Evolutionary conservation across 1,139 yeast species (phyloP).

Genomic region (Blastobotrys proliferans): DNA sequence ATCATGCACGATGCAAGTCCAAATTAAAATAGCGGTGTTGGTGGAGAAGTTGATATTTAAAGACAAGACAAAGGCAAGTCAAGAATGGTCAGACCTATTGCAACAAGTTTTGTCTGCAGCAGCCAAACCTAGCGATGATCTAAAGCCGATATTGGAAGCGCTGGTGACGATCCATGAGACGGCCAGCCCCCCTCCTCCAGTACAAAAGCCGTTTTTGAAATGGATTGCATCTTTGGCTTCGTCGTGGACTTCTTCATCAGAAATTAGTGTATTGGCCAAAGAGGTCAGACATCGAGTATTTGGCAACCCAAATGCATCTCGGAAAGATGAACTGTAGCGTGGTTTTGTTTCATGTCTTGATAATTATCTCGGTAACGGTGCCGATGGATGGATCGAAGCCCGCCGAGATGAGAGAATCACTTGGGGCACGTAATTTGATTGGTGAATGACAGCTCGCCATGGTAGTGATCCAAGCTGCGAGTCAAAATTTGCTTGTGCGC

Average conservation of each 20-base stretch:
- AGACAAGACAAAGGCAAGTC: neutral
- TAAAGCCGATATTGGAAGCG: conserved; percentile 23
- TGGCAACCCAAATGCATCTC: conserved; percentile 71
- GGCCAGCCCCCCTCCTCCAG: conserved; percentile 20
- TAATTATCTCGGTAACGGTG: too few species aligned
- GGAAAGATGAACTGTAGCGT: conserved; percentile 48
- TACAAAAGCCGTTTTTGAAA: conserved; percentile 39
- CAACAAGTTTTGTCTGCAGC: conserved; percentile 3
- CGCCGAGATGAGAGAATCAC: neutral
- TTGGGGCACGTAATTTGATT: neutral
- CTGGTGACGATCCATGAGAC: conserved; percentile 27
- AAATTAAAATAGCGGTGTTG: conserved; percentile 7
- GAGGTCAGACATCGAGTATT: conserved; percentile 65
- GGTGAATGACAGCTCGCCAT: too few species aligned
- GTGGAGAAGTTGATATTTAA: conserved; percentile 2
- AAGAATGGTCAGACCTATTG: conserved; percentile 8
- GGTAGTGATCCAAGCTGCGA: too few species aligned
- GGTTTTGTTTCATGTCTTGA: neutral
- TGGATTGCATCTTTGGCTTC: conserved; percentile 64
- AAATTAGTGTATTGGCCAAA: conserved; percentile 37
- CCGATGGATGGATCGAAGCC: too few species aligned
- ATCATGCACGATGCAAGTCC: conserved; percentile 4
- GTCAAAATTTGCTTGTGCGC: too few species aligned
- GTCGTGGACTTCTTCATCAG: conserved; percentile 11
- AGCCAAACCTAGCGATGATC: neutral